Evolutionary conservation across 2,329 filamentous ascomycete species (phyloP), one percentile per base, ranked within the genome.

Genomic region (Sclerotinia spermophila): DNA sequence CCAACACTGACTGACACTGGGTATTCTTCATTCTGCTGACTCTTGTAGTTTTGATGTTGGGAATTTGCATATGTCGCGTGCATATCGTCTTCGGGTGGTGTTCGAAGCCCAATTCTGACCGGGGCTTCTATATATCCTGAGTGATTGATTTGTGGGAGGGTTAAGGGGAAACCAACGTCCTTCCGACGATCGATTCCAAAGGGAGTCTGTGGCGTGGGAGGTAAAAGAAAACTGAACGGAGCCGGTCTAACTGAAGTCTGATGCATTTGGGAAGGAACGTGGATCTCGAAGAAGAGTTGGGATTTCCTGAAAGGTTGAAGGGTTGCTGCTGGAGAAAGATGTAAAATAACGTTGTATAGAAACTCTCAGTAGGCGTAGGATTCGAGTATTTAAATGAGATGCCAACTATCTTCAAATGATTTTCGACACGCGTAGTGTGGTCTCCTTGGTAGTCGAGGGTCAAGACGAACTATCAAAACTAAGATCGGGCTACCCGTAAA

Each of bases 21-120:
- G 53, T 76, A 78, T 44, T 78, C 71, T 62, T 81, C 80, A 80
- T 85, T 75, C 68, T 73, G 71, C 66, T 75, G 82, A 73, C 77
- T 80, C 55, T 84, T 82, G 78, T 85, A 86, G 67, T 82, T 81
- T 71, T 82, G 81, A 75, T 84, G 80, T 69, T 82, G 79, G 19
- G 82, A 75, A 62, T 80, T 80, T 66, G 85, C 84, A 74, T 86
- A 87, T 56, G 76, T 74, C n/a, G 83, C 80, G 72, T 84, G 85
- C 86, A 87, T 83, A 59, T 82, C 81, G 80, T 86, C 85, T 74
- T 81, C 78, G 55, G 84, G 85, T 67, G 85, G 85, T 71, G 84
- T 86, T 76, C 80, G 81, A 75, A 86, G 82, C 72, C 85, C 84
- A 73, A 74, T 75, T 68, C 75, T 74, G 42, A 75, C 72, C 7